Base-by-base conservation (phyloP, 2,329 filamentous ascomycete species). In the Venturia oleaginea region DNA sequence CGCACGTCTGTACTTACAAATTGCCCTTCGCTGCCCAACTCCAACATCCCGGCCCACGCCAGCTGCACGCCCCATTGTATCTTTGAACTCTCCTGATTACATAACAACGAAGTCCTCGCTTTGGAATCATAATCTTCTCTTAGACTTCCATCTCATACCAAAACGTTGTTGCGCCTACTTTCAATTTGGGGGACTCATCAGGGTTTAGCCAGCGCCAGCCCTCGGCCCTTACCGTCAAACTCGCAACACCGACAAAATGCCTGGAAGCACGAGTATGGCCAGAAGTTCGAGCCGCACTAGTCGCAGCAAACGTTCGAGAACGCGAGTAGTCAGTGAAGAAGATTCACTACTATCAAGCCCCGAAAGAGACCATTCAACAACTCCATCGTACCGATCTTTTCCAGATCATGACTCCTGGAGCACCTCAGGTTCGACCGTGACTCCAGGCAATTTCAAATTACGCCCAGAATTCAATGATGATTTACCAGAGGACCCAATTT, bases 401-500 rank as follows among this genome's bases (percentile, higher is more conserved):
- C 62, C 62, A 40, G 46, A 55, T 42, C 46, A 55, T 38, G 62
- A 63, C n/a, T 54, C 42, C 48, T 63, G 62, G 62, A 62, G 60
- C 43, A 48, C 46, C 32, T 19, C 60, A 38, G 59, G 46, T 38
- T 63, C 62, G 34, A 63, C 62, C 17, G 27, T 59, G 6, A 63
- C 62, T 24, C 62, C 48, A 51, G 34, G 24, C 4, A 27, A 63
- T 37, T 24, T 42, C 38, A 43, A 62, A 48, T 15, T 32, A 19
- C 40, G 32, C n/a, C 34, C 62, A 24, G 46, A 55, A 15, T 46
- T 43, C 30, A 32, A 55, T 24, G 62, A 63, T n/a, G 48, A 46
- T 7, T 19, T 57, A 19, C 51, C 46, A n/a, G 51, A 57, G 30
- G 62, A 57, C 40, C 30, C 62, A 15, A 48, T 32, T 37, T 2